Evolutionary conservation across 2,329 filamentous ascomycete species (phyloP).

Genomic region (Penicillium hesseltinei): DNA sequence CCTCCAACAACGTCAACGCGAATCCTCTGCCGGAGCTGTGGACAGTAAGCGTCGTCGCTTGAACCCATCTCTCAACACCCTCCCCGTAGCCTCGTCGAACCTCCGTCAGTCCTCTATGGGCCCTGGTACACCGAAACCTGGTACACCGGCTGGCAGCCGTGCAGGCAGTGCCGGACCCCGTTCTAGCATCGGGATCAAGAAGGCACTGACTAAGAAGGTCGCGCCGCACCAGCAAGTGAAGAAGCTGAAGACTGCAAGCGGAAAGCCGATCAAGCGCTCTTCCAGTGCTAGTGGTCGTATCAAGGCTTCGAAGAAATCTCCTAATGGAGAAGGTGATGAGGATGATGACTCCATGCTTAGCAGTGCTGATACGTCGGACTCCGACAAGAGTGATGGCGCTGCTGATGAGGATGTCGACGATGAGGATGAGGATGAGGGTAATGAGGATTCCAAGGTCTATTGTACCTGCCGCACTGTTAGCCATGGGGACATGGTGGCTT

Average conservation of each 20-base stretch:
- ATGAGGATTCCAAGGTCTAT: constrained; percentile 61
- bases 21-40: constrained; percentile 53
- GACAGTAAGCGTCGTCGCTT: constrained; percentile 61
- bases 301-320: constrained; percentile 44
- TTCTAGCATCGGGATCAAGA: constrained; percentile 40
- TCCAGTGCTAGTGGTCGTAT: constrained; percentile 42
- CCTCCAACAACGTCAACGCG: constrained; percentile 51
- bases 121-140: constrained; percentile 62
- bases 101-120: constrained; percentile 62
- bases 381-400: constrained; percentile 39
- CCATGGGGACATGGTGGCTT: constrained; percentile 67
- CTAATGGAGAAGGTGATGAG: constrained; percentile 41
- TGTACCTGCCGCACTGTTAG: constrained; percentile 65
- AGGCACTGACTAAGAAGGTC: constrained; percentile 53
- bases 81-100: constrained; percentile 55
- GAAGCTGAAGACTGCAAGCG: constrained; percentile 37
- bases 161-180: constrained; percentile 60
- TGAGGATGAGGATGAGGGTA: constrained; percentile 51
- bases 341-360: constrained; percentile 56
- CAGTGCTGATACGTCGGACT: constrained; percentile 49
- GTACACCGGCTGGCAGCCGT: constrained; percentile 53
- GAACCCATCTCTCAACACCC: constrained; percentile 52
- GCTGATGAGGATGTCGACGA: constrained; percentile 47
- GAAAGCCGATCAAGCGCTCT: constrained; percentile 44
- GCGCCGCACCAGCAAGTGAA: constrained; percentile 54